These are phyloP conservation scores for Ceriops zippeliana DNA, from an alignment of 345 rosid species.

Conservation along the genomic window DNA sequence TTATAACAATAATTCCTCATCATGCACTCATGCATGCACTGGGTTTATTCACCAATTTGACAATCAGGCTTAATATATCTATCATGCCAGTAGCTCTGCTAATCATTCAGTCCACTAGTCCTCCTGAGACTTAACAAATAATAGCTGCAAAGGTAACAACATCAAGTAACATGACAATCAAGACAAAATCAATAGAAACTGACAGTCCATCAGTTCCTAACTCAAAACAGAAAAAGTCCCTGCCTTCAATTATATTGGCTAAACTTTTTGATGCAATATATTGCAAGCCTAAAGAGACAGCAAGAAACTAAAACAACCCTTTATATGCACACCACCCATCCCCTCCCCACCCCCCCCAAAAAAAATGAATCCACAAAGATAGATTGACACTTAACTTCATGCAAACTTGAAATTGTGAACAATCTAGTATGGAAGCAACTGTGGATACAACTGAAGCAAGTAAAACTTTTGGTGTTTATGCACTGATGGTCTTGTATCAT, in stretches of 20 bases:
- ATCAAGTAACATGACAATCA: background rate
- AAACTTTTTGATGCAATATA: background rate
- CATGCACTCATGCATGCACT: background rate
- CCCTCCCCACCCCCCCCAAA: too few relatives aligned
- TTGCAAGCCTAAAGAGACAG: background rate
- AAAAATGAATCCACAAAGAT: too few relatives aligned
- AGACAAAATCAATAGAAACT: background rate
- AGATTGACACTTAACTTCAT: too few relatives aligned
- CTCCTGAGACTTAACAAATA: background rate
- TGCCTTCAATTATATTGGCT: background rate
- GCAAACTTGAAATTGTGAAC: too few relatives aligned
- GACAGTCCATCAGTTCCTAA: background rate
- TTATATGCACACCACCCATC: too few relatives aligned
- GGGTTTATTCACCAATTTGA: background rate
- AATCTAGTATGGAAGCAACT: background rate
- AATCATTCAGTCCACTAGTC: conserved; percentile 1
- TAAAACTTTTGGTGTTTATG: background rate
- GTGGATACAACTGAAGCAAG: background rate
- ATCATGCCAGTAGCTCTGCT: background rate
- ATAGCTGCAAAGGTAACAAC: background rate
- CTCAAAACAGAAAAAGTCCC: background rate
- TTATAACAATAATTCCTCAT: background rate
- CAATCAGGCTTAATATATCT: background rate
- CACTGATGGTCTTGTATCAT: too few relatives aligned
- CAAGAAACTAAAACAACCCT: background rate